Evolutionary conservation across 441 rosid genomes (phyloP).

Genomic region (Theobroma grandiflorum): DNA sequence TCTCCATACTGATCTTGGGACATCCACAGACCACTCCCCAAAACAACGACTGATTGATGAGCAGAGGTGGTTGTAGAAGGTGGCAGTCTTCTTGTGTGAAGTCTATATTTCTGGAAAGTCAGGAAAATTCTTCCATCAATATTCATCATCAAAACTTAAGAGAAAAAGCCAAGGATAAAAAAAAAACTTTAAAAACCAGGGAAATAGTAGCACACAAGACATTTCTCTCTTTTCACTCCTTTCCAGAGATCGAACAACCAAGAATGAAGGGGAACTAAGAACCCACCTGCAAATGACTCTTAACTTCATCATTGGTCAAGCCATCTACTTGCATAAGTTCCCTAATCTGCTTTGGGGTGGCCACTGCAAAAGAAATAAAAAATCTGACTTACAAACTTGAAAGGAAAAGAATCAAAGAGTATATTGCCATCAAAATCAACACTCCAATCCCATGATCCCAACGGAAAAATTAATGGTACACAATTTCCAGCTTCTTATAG

Average conservation of each 20-base stretch:
- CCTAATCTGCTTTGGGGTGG: conserved; percentile 97
- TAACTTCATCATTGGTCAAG: conserved; percentile 96
- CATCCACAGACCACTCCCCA: conserved; percentile 81
- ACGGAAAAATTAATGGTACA: conserved; percentile 15
- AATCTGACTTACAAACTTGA: conserved; percentile 27
- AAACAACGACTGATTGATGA: conserved; percentile 62
- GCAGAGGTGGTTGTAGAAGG: conserved; percentile 43
- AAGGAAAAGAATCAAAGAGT: neutral
- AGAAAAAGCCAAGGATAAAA: neutral
- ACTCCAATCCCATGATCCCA: neutral
- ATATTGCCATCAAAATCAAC: neutral
- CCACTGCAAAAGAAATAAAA: conserved; percentile 56
- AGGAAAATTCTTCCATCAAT: conserved; percentile 24
- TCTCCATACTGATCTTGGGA: conserved; percentile 63
- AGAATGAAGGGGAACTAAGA: conserved; percentile 9
- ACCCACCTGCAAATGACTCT: conserved; percentile 95
- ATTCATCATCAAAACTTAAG: conserved; percentile 19
- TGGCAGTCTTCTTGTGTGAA: conserved; percentile 68
- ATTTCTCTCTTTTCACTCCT: conserved; percentile 19
- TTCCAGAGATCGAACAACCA: conserved; percentile 18
- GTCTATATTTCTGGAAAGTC: conserved; percentile 79
- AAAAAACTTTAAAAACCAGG: neutral
- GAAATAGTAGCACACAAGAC: neutral
- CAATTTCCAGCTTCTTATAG: neutral
- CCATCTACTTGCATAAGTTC: conserved; percentile 98